phyloP scores from a whole-genome alignment of 257 asterid genomes.

The Lycium ferocissimum region DNA sequence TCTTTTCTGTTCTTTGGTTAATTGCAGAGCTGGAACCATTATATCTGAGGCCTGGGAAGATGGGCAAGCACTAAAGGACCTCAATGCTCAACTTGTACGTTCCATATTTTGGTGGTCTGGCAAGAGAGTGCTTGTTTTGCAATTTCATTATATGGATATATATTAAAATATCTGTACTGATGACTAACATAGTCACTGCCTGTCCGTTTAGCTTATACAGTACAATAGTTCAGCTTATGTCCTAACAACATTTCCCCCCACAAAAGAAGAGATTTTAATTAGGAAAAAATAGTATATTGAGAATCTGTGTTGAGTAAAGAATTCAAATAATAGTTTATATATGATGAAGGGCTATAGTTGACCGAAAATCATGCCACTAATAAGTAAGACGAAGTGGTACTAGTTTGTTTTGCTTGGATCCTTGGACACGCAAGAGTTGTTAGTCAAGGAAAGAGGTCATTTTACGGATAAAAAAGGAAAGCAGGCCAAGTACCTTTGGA shows the following conservation, averaged over 20 bases:
- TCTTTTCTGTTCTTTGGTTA: slow-evolving; percentile 36
- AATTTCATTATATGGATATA: slow-evolving; percentile 14
- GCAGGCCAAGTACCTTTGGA: slow-evolving; percentile 6
- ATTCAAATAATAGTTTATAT: background rate
- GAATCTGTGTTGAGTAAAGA: slow-evolving; percentile 3
- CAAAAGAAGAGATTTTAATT: background rate
- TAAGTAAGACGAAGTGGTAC: slow-evolving; percentile 4
- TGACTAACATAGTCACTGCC: background rate
- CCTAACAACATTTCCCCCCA: slow-evolving; percentile 16
- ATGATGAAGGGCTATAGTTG: background rate
- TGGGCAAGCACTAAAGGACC: slow-evolving; percentile 91
- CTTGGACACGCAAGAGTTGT: slow-evolving; percentile 7
- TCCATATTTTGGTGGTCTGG: slow-evolving; percentile 30
- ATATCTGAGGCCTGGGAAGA: slow-evolving; percentile 99
- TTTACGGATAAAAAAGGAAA: background rate
- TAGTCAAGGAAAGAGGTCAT: background rate
- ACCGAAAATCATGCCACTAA: background rate
- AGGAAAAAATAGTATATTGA: background rate
- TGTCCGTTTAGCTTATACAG: background rate
- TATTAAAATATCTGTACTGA: background rate
- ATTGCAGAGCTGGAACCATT: slow-evolving; percentile 89
- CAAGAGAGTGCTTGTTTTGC: slow-evolving; percentile 3
- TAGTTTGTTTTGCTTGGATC: background rate
- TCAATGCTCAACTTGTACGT: slow-evolving; percentile 92
- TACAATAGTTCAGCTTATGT: slow-evolving; percentile 20